A percentile compares a stretch with the other conserved stretches of the same genome.
Evolutionary conservation across 2,329 filamentous ascomycete genomes (phyloP).

Genomic region (Pyrenophora seminiperda): DNA sequence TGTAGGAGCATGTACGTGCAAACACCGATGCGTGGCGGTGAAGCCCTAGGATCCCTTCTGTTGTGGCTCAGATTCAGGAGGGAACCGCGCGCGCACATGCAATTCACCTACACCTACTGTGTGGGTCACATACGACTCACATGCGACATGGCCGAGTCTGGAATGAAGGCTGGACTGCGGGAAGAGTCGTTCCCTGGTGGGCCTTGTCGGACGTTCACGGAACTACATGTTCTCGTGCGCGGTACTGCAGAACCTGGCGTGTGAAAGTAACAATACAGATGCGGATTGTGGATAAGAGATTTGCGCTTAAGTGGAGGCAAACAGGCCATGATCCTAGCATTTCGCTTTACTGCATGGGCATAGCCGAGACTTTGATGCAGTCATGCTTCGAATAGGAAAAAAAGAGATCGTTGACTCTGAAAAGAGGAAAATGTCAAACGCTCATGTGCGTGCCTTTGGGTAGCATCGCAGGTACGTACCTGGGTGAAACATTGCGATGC

Average conservation of each 20-base stretch:
- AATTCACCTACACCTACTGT: not conserved
- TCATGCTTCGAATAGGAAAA: conserved; percentile 2
- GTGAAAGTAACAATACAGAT: not conserved
- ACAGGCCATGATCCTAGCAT: not conserved
- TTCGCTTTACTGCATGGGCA: conserved; percentile 5
- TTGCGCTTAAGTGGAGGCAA: conserved; percentile 7
- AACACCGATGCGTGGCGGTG: conserved; percentile 6
- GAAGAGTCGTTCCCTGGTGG: conserved; percentile 1
- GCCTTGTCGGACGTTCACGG: conserved; percentile 10
- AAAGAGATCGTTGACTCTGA: not conserved
- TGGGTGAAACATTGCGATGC: conserved; percentile 3
- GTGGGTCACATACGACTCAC: conserved; percentile 6
- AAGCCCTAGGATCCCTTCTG: not conserved
- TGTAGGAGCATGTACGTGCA: not conserved
- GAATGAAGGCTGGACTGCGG: conserved; percentile 5
- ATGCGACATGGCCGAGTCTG: conserved; percentile 7
- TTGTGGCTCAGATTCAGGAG: conserved; percentile 4
- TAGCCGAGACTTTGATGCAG: conserved; percentile 5
- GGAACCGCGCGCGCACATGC: not conserved
- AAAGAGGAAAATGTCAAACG: not conserved
- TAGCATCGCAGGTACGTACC: conserved; percentile 16
- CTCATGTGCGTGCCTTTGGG: conserved; percentile 5
- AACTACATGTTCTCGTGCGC: conserved; percentile 8
- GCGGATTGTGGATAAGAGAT: conserved; percentile 5
- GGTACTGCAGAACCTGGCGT: conserved; percentile 3